phyloP scores from a whole-genome alignment of 805 yeast species.

The Komagataella phaffii region DNA sequence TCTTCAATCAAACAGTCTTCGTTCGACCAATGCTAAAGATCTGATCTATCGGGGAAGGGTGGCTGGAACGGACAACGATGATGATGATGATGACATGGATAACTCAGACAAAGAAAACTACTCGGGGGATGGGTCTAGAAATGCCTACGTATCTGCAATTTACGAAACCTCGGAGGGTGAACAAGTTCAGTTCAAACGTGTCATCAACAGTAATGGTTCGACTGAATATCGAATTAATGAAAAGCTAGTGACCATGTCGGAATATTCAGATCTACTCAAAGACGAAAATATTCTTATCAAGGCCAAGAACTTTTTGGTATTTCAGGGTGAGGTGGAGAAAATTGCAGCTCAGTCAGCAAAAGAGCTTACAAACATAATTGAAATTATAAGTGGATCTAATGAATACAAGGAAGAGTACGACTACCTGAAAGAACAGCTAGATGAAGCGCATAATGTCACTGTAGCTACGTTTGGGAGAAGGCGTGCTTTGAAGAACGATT shows the following conservation, averaged over 20 bases:
- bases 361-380: slow-evolving; percentile 64
- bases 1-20: slow-evolving; percentile 55
- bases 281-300: slow-evolving; percentile 73
- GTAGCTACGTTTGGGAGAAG: slow-evolving; percentile 53
- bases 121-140: slow-evolving; percentile 22
- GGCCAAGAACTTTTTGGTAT: slow-evolving; percentile 85
- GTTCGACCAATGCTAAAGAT: slow-evolving; percentile 65
- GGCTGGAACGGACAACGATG: slow-evolving; percentile 11
- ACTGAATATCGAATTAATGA: slow-evolving; percentile 61
- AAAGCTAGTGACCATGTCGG: slow-evolving; percentile 41
- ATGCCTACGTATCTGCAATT: slow-evolving; percentile 68
- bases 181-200: slow-evolving; percentile 46
- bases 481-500: slow-evolving; percentile 58
- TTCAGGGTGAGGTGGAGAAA: slow-evolving; percentile 94
- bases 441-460: slow-evolving; percentile 49
- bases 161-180: slow-evolving; percentile 56
- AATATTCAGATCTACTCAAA: slow-evolving; percentile 55
- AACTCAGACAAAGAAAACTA: slow-evolving; percentile 11
- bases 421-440: slow-evolving; percentile 44
- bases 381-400: slow-evolving; percentile 71
- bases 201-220: slow-evolving; percentile 41
- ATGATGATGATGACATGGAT: slow-evolving; percentile 11
- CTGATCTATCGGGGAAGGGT: slow-evolving; percentile 67
- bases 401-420: slow-evolving; percentile 62
- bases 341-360: slow-evolving; percentile 77